Evolutionary conservation across 177 flowering plant genomes (phyloP).

Genomic region (Vitis hybrid): DNA sequence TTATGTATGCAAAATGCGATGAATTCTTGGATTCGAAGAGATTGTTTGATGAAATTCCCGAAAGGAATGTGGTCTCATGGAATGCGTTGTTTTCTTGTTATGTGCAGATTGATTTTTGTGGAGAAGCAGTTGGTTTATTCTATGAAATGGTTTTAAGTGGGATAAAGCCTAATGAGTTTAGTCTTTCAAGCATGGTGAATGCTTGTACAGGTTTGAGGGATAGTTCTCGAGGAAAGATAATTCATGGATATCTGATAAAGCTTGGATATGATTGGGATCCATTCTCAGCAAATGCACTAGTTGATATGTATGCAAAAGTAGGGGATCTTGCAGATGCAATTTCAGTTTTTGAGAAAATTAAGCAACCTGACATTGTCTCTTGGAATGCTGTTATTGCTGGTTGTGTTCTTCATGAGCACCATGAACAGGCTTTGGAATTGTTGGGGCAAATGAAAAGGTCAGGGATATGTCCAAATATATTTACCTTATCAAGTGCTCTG

Average conservation of each 20-base stretch:
- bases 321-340: slow-evolving; percentile 47
- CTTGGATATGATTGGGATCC: slow-evolving; percentile 56
- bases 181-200: slow-evolving; percentile 55
- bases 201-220: slow-evolving; percentile 55
- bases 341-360: slow-evolving; percentile 42
- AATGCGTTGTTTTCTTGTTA: slow-evolving; percentile 64
- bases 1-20: slow-evolving; percentile 68
- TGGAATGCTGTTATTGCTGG: slow-evolving; percentile 81
- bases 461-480: slow-evolving; percentile 46
- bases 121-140: slow-evolving; percentile 52
- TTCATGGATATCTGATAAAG: slow-evolving; percentile 62
- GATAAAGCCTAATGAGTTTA: slow-evolving; percentile 57
- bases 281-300: slow-evolving; percentile 66
- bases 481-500: slow-evolving; percentile 65
- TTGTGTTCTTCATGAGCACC: slow-evolving; percentile 53
- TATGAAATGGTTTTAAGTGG: slow-evolving; percentile 54
- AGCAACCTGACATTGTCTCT: slow-evolving; percentile 56
- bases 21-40: slow-evolving; percentile 44
- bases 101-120: slow-evolving; percentile 38
- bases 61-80: slow-evolving; percentile 67
- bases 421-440: slow-evolving; percentile 44
- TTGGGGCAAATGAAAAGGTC: slow-evolving; percentile 49
- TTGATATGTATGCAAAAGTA: slow-evolving; percentile 75
- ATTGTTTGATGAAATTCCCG: slow-evolving; percentile 50
- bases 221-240: slow-evolving; percentile 40